Evolutionary conservation across 2,329 filamentous ascomycete species (phyloP), one percentile per base, ranked within the genome.

Genomic region (Epichloe uncinata): DNA sequence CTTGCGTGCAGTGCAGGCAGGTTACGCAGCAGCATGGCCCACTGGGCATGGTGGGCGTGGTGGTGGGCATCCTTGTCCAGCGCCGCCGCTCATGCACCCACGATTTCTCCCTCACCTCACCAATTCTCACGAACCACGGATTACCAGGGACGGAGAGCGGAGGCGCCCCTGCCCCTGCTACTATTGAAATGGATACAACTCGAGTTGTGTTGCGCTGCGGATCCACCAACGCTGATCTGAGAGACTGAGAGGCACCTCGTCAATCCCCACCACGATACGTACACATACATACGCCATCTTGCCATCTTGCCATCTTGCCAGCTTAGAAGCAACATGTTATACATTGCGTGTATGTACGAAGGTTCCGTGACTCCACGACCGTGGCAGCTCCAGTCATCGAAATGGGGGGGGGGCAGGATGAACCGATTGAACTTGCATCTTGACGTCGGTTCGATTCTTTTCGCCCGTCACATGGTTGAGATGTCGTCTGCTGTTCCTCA

Each of bases 241-340:
- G 53, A 56, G 48, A 50, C 52, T 51, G 53, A 30, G 53, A 56
- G 50, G 53, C 52, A 47, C 50, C 53, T 54, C 49, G 46, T 41
- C 42, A n/a, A 41, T 51, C 45, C 51, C 50, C 54, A 52, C 53
- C 48, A 43, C 35, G 45, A 48, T 52, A 54, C 49, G 42, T 52
- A 1, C 8, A 42, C 54, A 48, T 52, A 54, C 49, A 45, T 52
- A 0, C 26, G 45, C 54, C 50, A 46, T 49, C 47, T 50, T 38
- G 45, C 53, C 42, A 52, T 49, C 48, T 48, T 51, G 45, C 54
- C 50, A 46, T 46, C 47, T 51, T 38, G 46, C 53, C 42, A 52
- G 49, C 48, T 48, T 52, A 48, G 54, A 53, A 44, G 50, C 48
- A 46, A 50, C 46, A 52, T 53, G 49, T 30, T 30, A 30, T 30